Conservation (phyloP, 1,284 basidiomycete species). For the Naganishia albida region DNA sequence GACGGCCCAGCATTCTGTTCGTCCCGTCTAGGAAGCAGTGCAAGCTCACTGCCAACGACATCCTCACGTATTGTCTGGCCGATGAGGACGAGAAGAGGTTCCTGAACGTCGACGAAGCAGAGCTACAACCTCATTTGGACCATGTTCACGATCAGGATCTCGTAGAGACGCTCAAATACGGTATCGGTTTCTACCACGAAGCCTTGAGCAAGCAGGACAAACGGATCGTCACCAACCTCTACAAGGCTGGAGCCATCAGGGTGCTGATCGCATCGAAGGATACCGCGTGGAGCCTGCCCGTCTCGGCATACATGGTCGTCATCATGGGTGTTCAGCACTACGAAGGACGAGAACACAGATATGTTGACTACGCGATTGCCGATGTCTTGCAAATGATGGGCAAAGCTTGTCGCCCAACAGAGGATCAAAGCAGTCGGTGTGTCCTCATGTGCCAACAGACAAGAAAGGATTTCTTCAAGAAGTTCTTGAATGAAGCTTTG, state of each 20-base stretch:
- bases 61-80: constrained; percentile 83
- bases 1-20: constrained; percentile 87
- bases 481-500: constrained; percentile 95
- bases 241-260: constrained; percentile 91
- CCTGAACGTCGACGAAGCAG: constrained; percentile 81
- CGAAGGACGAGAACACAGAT: constrained; percentile 94
- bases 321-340: constrained; percentile 98
- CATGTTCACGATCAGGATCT: constrained; percentile 77
- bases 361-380: constrained; percentile 95
- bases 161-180: constrained; percentile 79
- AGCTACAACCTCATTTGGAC: constrained; percentile 85
- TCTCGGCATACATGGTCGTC: constrained; percentile 94
- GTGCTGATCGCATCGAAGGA: constrained; percentile 94
- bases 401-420: constrained; percentile 80
- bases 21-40: constrained; percentile 94
- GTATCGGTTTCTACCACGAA: constrained; percentile 95
- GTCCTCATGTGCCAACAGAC: constrained; percentile 97
- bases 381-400: constrained; percentile 99
- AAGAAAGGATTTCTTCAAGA: constrained; percentile 97
- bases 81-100: constrained; percentile 84
- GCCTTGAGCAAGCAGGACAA: constrained; percentile 89
- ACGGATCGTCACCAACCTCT: constrained; percentile 88
- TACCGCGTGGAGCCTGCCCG: constrained; percentile 90
- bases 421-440: constrained; percentile 85
- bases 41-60: constrained; percentile 86